These are phyloP conservation scores for Quercus lobata DNA, from an alignment of 331 rosid genomes.

Conservation along the genomic window DNA sequence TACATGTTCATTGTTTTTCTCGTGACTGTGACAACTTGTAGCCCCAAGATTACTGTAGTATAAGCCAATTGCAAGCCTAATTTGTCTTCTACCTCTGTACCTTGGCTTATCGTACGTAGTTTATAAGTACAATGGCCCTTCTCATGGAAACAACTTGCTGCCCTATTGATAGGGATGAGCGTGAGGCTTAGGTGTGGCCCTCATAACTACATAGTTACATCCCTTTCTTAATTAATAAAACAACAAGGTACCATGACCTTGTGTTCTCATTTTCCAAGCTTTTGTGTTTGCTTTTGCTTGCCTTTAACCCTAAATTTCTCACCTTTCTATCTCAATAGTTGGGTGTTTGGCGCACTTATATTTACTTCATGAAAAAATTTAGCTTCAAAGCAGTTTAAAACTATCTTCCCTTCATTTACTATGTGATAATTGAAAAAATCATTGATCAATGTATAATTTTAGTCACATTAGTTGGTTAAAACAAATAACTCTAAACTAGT, in stretches of 20 bases:
- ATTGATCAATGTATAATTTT: too few relatives aligned
- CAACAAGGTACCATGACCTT: not conserved
- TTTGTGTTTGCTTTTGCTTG: too few relatives aligned
- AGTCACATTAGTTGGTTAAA: too few relatives aligned
- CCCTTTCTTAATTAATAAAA: not conserved
- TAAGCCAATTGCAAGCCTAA: slow-evolving; percentile 8
- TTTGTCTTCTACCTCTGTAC: slow-evolving; percentile 23
- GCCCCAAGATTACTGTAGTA: not conserved
- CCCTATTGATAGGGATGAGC: not conserved
- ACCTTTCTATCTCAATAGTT: too few relatives aligned
- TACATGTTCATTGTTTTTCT: slow-evolving; percentile 9
- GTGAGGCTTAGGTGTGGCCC: not conserved
- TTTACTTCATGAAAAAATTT: too few relatives aligned
- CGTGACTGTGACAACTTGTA: not conserved
- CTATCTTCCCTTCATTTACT: too few relatives aligned
- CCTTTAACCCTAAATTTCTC: too few relatives aligned
- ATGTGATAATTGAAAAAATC: too few relatives aligned
- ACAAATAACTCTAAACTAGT: too few relatives aligned
- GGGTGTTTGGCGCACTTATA: too few relatives aligned
- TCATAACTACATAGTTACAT: too few relatives aligned
- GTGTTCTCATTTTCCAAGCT: not conserved
- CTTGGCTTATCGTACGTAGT: not conserved
- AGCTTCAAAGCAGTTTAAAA: too few relatives aligned
- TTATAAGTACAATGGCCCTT: not conserved
- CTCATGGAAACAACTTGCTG: not conserved